Percentiles rank a stretch among this genome's conserved stretches.
These are phyloP conservation scores for Cyclotella baltica DNA, from an alignment of 108 stramenopile genomes.

Conservation along the genomic window DNA sequence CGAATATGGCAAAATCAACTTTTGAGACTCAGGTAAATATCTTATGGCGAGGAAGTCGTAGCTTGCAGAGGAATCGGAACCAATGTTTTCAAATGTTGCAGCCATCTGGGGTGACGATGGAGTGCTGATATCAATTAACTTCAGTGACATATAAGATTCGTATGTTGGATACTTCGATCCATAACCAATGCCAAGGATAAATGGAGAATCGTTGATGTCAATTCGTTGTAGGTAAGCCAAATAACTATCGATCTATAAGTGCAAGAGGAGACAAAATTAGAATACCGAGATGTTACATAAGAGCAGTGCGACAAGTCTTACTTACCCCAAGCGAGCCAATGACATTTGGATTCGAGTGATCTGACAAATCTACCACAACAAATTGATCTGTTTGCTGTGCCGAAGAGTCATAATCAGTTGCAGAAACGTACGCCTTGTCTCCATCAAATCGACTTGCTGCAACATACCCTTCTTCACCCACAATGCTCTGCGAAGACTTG, in stretches of 20 bases:
- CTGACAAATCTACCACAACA: conserved; percentile 12
- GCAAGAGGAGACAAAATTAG: not conserved
- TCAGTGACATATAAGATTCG: not conserved
- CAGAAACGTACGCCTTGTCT: conserved; percentile 17
- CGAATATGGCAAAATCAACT: conserved; percentile 4
- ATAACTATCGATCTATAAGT: not conserved
- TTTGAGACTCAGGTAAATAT: conserved; percentile 1
- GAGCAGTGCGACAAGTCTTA: not conserved
- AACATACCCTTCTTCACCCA: not conserved
- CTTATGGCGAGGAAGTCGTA: conserved; percentile 10
- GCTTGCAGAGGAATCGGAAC: not conserved
- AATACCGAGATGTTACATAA: not conserved
- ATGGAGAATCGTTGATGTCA: conserved; percentile 1
- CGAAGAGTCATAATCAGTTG: not conserved
- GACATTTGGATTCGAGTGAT: conserved; percentile 3
- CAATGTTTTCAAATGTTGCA: no score
- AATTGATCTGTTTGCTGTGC: not conserved
- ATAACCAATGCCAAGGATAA: conserved; percentile 13
- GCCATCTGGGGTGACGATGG: conserved; percentile 13
- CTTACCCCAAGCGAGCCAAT: conserved; percentile 11
- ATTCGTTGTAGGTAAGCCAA: conserved; percentile 10
- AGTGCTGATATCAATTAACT: conserved; percentile 12
- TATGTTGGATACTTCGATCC: not conserved
- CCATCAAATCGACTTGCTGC: conserved; percentile 1
- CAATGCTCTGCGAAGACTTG: not conserved